These are phyloP conservation scores for Rasamsonia emersonii DNA, from an alignment of 2,329 filamentous ascomycete genomes.

Conservation along the genomic window DNA sequence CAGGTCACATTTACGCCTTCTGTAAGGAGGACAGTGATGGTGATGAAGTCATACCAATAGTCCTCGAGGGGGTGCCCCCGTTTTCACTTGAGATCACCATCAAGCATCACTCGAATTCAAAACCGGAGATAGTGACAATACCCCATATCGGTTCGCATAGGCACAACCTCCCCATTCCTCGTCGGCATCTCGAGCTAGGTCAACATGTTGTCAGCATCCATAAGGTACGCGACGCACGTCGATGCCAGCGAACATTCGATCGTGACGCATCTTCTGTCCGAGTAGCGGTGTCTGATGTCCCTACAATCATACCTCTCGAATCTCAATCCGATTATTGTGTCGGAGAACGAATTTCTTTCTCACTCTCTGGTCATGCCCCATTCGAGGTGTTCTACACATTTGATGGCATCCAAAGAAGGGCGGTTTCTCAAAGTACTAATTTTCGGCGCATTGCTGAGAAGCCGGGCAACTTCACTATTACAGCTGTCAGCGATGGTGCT, in stretches of 20 bases:
- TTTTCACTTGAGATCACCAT: conserved; percentile 90
- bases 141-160: conserved; percentile 66
- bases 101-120: conserved; percentile 75
- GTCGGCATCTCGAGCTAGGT: conserved; percentile 76
- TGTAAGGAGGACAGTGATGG: conserved; percentile 75
- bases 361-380: conserved; percentile 78
- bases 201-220: conserved; percentile 82
- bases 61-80: conserved; percentile 71
- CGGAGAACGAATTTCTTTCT: conserved; percentile 87
- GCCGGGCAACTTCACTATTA: conserved; percentile 81
- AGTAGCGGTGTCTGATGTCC: conserved; percentile 86
- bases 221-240: conserved; percentile 76
- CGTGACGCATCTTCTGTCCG: conserved; percentile 67
- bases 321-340: conserved; percentile 85
- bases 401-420: conserved; percentile 67
- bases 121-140: conserved; percentile 73
- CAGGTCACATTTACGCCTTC: conserved; percentile 90
- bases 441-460: conserved; percentile 92
- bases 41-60: conserved; percentile 82
- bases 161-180: conserved; percentile 76
- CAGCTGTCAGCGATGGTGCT: conserved; percentile 75
- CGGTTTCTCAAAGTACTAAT: conserved; percentile 60
- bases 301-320: conserved; percentile 81
- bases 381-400: conserved; percentile 94
- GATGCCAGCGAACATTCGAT: conserved; percentile 73